Evolutionary conservation across 176 grass and related monocot genomes (phyloP).

Genomic region (Aegilops sharonensis): DNA sequence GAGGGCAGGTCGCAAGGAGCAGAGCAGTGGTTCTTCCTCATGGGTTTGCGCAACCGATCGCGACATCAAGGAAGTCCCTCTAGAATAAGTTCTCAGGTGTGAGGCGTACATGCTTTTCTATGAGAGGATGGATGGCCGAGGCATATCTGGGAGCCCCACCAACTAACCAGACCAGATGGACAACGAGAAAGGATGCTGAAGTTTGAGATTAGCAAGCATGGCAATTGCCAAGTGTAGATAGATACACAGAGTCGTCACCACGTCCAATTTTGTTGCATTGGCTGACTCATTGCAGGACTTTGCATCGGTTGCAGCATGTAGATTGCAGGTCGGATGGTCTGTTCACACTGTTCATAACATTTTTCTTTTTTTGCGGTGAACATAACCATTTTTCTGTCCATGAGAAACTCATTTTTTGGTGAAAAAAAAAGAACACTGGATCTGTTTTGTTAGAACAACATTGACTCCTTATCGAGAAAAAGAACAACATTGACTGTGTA

Average conservation of each 20-base stretch:
- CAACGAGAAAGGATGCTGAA: not conserved
- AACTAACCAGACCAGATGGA: not conserved
- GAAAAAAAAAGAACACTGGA: not conserved
- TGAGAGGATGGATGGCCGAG: conserved; percentile 51
- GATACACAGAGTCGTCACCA: not conserved
- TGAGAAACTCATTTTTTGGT: not conserved
- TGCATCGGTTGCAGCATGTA: not conserved
- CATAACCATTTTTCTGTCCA: not conserved
- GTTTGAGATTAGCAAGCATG: not conserved
- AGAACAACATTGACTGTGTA: not conserved
- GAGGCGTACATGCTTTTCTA: conserved; percentile 82
- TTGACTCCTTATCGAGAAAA: no score
- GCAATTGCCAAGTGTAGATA: not conserved
- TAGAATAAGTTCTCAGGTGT: conserved; percentile 58
- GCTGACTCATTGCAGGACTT: not conserved
- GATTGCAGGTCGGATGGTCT: not conserved
- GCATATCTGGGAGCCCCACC: not conserved
- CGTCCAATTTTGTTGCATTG: conserved; percentile 7
- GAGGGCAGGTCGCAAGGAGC: conserved; percentile 17
- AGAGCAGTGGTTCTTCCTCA: conserved; percentile 4
- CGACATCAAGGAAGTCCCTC: conserved; percentile 42
- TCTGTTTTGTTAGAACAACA: not conserved
- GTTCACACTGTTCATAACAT: not conserved
- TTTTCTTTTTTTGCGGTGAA: no score
- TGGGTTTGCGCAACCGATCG: conserved; percentile 71